A percentile compares a stretch with the other conserved stretches of the same genome.
These are phyloP conservation scores for Kwoniella mangroviensis DNA, from an alignment of 768 basidiomycete species.

Conservation along the genomic window DNA sequence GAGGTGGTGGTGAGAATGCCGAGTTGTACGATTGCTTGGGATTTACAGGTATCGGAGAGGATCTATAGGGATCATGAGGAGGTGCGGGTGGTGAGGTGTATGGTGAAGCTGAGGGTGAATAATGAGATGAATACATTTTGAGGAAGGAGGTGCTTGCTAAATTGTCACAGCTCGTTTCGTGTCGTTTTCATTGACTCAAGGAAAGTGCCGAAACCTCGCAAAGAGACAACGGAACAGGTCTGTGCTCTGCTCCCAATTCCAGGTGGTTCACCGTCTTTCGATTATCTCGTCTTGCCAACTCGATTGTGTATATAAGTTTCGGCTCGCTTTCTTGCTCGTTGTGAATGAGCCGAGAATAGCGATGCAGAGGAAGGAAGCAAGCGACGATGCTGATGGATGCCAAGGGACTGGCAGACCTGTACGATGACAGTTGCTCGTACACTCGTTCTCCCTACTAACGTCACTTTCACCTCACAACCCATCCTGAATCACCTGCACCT, in stretches of 20 bases:
- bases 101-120: conserved; percentile 17
- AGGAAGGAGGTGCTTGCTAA: background rate
- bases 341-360: no score
- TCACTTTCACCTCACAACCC: background rate
- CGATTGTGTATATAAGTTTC: no score
- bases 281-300: no score
- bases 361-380: no score
- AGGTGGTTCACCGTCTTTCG: no score
- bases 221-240: background rate
- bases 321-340: no score
- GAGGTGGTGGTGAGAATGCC: conserved; percentile 25
- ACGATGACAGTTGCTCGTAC: background rate
- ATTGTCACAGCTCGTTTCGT: background rate
- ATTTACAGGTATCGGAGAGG: conserved; percentile 28
- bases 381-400: background rate
- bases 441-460: background rate
- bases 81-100: conserved; percentile 22
- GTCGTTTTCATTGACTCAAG: background rate
- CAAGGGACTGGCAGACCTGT: background rate
- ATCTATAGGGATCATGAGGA: conserved; percentile 22
- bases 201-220: background rate
- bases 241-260: background rate
- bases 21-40: conserved; percentile 24
- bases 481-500: background rate
- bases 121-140: conserved; percentile 23